A percentile compares a stretch with the other conserved stretches of the same genome.
These are phyloP conservation scores for Phoma sp. DNA, from an alignment of 2,329 filamentous ascomycete genomes.

Conservation along the genomic window DNA sequence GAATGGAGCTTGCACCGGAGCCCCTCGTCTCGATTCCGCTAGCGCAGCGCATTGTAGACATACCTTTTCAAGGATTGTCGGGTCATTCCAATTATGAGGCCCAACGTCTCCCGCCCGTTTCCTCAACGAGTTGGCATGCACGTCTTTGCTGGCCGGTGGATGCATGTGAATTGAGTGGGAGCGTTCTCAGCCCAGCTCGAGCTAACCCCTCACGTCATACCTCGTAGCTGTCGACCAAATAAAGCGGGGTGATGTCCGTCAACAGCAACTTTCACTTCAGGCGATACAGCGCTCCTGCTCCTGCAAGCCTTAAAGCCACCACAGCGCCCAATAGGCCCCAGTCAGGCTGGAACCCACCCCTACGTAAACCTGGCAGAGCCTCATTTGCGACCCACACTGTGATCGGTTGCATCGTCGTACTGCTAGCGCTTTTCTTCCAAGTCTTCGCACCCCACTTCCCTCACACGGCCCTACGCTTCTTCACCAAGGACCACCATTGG, in stretches of 20 bases:
- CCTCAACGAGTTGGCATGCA: slow-evolving; percentile 18
- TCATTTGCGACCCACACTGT: slow-evolving; percentile 30
- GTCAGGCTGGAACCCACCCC: slow-evolving; percentile 17
- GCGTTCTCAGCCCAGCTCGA: slow-evolving; percentile 22
- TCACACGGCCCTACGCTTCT: slow-evolving; percentile 36
- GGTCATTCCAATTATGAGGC: slow-evolving; percentile 18
- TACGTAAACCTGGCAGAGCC: slow-evolving; percentile 18
- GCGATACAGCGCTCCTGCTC: slow-evolving; percentile 21
- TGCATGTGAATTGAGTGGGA: slow-evolving; percentile 16
- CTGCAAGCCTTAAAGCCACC: slow-evolving; percentile 23
- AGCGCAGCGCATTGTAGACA: slow-evolving; percentile 12
- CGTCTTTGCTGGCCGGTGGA: slow-evolving; percentile 13
- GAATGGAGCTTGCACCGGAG: slow-evolving; percentile 17
- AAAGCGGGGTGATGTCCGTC: slow-evolving; percentile 26
- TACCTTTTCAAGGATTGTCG: slow-evolving; percentile 1
- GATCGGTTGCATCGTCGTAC: slow-evolving; percentile 38
- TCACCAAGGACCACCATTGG: slow-evolving; percentile 28
- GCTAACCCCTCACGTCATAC: slow-evolving; percentile 26
- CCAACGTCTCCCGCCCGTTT: slow-evolving; percentile 14
- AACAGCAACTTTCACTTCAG: slow-evolving; percentile 16
- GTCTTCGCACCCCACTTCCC: slow-evolving; percentile 47
- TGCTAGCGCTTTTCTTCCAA: slow-evolving; percentile 44
- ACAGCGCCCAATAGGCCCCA: slow-evolving; percentile 19
- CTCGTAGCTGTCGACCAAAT: slow-evolving; percentile 25
- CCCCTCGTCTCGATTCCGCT: slow-evolving; percentile 18